Percentiles rank a stretch among this genome's conserved stretches.
Evolutionary conservation across 768 basidiomycete genomes (phyloP).

Genomic region (Tulasnella sp.): DNA sequence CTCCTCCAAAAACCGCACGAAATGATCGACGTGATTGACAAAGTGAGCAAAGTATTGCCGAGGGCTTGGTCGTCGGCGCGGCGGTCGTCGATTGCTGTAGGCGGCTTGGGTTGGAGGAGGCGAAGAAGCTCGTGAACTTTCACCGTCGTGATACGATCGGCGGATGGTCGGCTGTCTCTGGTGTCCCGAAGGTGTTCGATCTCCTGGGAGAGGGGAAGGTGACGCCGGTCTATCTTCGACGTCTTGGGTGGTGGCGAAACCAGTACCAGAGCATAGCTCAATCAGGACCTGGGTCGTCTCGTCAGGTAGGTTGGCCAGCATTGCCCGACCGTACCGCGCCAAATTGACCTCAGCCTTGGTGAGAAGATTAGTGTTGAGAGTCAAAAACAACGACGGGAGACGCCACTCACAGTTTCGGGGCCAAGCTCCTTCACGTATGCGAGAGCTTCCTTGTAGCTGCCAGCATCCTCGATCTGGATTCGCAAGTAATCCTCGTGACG

Average conservation of each 20-base stretch:
- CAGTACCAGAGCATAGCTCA: conserved; percentile 76
- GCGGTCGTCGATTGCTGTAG: conserved; percentile 30
- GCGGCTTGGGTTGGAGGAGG: conserved; percentile 17
- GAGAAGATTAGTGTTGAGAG: not conserved
- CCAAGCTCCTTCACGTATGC: conserved; percentile 75
- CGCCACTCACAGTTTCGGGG: conserved; percentile 62
- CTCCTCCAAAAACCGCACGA: conserved; percentile 82
- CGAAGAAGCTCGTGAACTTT: conserved; percentile 33
- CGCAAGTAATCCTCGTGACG: conserved; percentile 89
- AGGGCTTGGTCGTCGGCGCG: conserved; percentile 65
- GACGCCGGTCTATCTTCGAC: conserved; percentile 38
- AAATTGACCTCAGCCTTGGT: conserved; percentile 74
- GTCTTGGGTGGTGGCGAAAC: conserved; percentile 42
- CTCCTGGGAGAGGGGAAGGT: not conserved
- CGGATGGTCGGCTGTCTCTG: not conserved
- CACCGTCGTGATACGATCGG: conserved; percentile 25
- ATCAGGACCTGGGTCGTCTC: conserved; percentile 89
- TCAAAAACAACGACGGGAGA: not conserved
- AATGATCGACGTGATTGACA: conserved; percentile 78
- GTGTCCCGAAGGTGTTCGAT: not conserved
- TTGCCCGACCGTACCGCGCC: conserved; percentile 79
- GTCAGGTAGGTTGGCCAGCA: conserved; percentile 75
- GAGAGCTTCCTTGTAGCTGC: conserved; percentile 75
- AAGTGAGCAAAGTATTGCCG: conserved; percentile 90
- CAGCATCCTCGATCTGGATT: conserved; percentile 91